These are phyloP conservation scores for Phascolomyces articulosus DNA, from an alignment of 371 early-diverging fungal genomes.

Conservation along the genomic window DNA sequence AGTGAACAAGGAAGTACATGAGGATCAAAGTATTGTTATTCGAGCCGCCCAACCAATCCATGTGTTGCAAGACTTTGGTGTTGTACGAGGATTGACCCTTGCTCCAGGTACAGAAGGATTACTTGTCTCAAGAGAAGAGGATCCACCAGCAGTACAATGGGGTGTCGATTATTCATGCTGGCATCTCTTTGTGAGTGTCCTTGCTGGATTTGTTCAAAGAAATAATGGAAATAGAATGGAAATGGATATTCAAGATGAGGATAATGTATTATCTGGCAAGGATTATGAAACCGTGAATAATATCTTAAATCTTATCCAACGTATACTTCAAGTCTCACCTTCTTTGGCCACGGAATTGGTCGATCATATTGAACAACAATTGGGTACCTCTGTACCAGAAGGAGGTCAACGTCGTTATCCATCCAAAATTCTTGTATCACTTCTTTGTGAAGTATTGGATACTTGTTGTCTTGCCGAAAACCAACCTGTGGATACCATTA, in stretches of 20 bases:
- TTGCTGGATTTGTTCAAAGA: conserved; percentile 24
- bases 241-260: conserved; percentile 23
- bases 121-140: conserved; percentile 18
- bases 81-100: conserved; percentile 18
- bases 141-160: conserved; percentile 25
- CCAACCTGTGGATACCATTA: conserved; percentile 27
- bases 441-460: conserved; percentile 29
- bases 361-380: conserved; percentile 30
- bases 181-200: conserved; percentile 30
- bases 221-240: background rate
- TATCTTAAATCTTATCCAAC: conserved; percentile 33
- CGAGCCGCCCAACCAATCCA: conserved; percentile 19
- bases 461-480: conserved; percentile 15
- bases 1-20: conserved; percentile 13
- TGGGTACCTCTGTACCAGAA: background rate
- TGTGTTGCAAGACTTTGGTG: conserved; percentile 11
- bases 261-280: conserved; percentile 19
- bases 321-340: conserved; percentile 23
- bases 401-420: background rate
- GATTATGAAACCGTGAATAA: conserved; percentile 22
- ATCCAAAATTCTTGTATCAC: conserved; percentile 27
- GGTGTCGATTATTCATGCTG: conserved; percentile 32
- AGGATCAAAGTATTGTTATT: conserved; percentile 7
- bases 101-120: conserved; percentile 24
- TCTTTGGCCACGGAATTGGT: conserved; percentile 23